Conservation (phyloP, 176 grass and related monocot species). For the Areca catechu region DNA sequence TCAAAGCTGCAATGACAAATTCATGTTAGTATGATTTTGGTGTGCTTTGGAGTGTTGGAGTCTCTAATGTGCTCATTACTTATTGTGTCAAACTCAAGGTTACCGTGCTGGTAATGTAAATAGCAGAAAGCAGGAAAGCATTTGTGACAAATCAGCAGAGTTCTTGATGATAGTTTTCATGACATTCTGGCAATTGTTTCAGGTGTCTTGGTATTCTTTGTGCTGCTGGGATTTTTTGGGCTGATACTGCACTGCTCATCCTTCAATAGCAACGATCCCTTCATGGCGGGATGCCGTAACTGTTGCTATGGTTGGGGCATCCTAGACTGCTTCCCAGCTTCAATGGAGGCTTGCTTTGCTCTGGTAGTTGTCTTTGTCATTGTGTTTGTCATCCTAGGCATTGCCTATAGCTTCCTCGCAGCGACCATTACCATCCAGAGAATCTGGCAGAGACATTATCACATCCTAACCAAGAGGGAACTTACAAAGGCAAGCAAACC, state of each 20-base stretch:
- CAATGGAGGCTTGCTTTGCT: slow-evolving; percentile 88
- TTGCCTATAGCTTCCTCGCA: slow-evolving; percentile 83
- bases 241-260: slow-evolving; percentile 84
- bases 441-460: slow-evolving; percentile 98
- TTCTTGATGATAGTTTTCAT: too few relatives aligned
- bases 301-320: slow-evolving; percentile 98
- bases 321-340: slow-evolving; percentile 85
- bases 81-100: too few relatives aligned
- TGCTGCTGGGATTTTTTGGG: slow-evolving; percentile 84
- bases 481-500: slow-evolving; percentile 68
- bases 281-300: slow-evolving; percentile 75
- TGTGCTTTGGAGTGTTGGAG: too few relatives aligned
- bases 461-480: slow-evolving; percentile 91
- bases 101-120: too few relatives aligned
- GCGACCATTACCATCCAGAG: slow-evolving; percentile 85
- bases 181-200: slow-evolving; percentile 14
- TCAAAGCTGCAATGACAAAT: too few relatives aligned
- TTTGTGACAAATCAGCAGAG: too few relatives aligned
- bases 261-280: slow-evolving; percentile 75
- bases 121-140: too few relatives aligned
- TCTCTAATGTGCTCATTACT: too few relatives aligned
- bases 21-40: too few relatives aligned
- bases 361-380: slow-evolving; percentile 82
- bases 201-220: slow-evolving; percentile 91
- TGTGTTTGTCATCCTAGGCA: slow-evolving; percentile 76